Percentiles rank a stretch among this genome's conserved stretches.
Conservation (phyloP, 805 yeast genomes). For the Metschnikowia cubensis region DNA sequence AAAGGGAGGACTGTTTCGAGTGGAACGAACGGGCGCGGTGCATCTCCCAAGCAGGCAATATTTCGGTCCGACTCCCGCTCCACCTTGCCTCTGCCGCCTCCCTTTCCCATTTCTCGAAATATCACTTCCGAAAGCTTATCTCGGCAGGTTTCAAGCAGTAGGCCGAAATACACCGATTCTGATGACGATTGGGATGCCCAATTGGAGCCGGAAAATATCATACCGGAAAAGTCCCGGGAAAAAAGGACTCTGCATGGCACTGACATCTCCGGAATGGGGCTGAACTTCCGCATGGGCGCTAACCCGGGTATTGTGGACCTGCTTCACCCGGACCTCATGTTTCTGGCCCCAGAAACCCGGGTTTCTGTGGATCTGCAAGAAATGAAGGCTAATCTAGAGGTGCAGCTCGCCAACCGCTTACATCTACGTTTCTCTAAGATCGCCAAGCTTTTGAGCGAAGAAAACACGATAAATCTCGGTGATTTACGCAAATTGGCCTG, state of each 20-base stretch:
- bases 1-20: background rate
- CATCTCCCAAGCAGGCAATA: slow-evolving; percentile 1
- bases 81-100: background rate
- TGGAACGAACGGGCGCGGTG: background rate
- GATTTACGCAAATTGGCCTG: slow-evolving; percentile 79
- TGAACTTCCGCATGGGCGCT: slow-evolving; percentile 15
- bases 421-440: slow-evolving; percentile 64
- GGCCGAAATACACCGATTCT: slow-evolving; percentile 54
- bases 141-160: slow-evolving; percentile 5
- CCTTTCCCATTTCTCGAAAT: slow-evolving; percentile 2
- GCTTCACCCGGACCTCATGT: slow-evolving; percentile 35
- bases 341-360: slow-evolving; percentile 18
- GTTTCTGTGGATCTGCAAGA: slow-evolving; percentile 35
- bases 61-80: slow-evolving; percentile 1
- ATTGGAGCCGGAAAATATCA: slow-evolving; percentile 35
- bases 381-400: slow-evolving; percentile 41
- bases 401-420: slow-evolving; percentile 54
- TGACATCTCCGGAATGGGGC: background rate
- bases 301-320: slow-evolving; percentile 30
- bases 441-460: slow-evolving; percentile 51
- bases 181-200: slow-evolving; percentile 92
- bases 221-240: slow-evolving; percentile 1
- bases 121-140: slow-evolving; percentile 8
- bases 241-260: background rate
- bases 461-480: slow-evolving; percentile 55